Evolutionary conservation across 2,329 filamentous ascomycete species (phyloP), one percentile per base, ranked within the genome.

Genomic region (Colletotrichum tofieldiae): DNA sequence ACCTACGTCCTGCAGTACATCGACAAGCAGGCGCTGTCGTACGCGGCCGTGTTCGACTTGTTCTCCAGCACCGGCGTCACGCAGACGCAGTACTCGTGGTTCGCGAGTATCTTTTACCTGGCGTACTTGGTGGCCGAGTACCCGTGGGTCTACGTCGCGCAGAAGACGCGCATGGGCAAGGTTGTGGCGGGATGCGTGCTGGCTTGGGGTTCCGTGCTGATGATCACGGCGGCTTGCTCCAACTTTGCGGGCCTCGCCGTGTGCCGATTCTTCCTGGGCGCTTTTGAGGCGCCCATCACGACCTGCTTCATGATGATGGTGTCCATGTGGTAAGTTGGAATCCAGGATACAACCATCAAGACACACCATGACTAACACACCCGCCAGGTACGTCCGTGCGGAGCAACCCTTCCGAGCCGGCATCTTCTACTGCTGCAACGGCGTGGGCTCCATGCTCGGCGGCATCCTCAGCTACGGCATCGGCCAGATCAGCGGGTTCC

Each of bases 381-480:
- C 3, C 54, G 1, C 73, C 69, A 37, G 81, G 81, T 88, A 86
- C 75, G 80, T 79, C 0, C 81, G 84, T 0, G 78, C 82, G 9
- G 83, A 86, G 2, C 85, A 87, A 65, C 86, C 86, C 0, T 81
- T 86, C 32, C 81, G 86, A 0, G 85, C 85, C 0, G 85, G 85
- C 0, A 74, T 86, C 2, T 76, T 75, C 56, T 75, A 76, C 70
- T 77, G 75, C 62, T 76, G 73, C 47, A 90, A 91, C 74, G 89
- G 89, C 2, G 82, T 91, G 16, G 89, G 88, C 2, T 89, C 88
- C 16, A 90, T 90, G 86, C 88, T 91, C 66, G 89, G 89, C n/a
- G 88, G 85, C 0, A 78, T 90, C 1, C 84, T 90, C 12, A 87
- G 87, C 1, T 91, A 90, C 73, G 89, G 87, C 6, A 84, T 91